Evolutionary conservation across 2,329 filamentous ascomycete species (phyloP).

Genomic region (Fusarium sp.): DNA sequence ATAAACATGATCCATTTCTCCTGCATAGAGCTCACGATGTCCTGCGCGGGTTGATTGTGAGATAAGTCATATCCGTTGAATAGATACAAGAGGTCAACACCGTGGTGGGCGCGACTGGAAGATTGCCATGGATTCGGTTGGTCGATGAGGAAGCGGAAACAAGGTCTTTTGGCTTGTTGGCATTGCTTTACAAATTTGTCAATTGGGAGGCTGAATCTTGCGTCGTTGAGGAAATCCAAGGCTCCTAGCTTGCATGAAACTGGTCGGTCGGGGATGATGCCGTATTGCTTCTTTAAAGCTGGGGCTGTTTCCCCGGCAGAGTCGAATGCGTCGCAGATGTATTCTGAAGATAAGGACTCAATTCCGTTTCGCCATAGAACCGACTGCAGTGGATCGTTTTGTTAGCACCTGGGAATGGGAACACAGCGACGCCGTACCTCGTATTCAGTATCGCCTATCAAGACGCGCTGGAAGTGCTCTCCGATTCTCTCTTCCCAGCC

Average conservation of each 20-base stretch:
- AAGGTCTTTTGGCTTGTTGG: slow-evolving; percentile 41
- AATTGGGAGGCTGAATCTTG: slow-evolving; percentile 46
- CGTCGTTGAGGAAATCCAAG: slow-evolving; percentile 53
- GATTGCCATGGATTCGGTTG: slow-evolving; percentile 61
- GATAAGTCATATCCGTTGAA: slow-evolving; percentile 56
- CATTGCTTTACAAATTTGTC: slow-evolving; percentile 37
- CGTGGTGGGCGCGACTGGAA: slow-evolving; percentile 59
- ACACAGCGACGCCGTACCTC: not conserved
- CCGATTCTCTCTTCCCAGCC: slow-evolving; percentile 50
- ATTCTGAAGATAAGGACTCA: slow-evolving; percentile 49
- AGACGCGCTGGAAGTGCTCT: not conserved
- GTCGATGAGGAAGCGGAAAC: slow-evolving; percentile 58
- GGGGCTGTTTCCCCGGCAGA: slow-evolving; percentile 32
- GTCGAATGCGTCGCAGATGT: slow-evolving; percentile 53
- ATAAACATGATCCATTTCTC: slow-evolving; percentile 55
- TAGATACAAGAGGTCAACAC: slow-evolving; percentile 58
- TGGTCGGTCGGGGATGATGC: slow-evolving; percentile 52
- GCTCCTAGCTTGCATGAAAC: slow-evolving; percentile 57
- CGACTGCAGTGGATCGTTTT: slow-evolving; percentile 53
- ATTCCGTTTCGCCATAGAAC: slow-evolving; percentile 59
- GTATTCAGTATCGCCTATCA: not conserved
- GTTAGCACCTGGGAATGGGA: slow-evolving; percentile 11
- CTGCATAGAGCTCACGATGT: slow-evolving; percentile 53
- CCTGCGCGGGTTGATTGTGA: slow-evolving; percentile 50
- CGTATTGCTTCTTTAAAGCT: slow-evolving; percentile 49